phyloP scores from a whole-genome alignment of 768 basidiomycete species.

The Mrakia blollopis region DNA sequence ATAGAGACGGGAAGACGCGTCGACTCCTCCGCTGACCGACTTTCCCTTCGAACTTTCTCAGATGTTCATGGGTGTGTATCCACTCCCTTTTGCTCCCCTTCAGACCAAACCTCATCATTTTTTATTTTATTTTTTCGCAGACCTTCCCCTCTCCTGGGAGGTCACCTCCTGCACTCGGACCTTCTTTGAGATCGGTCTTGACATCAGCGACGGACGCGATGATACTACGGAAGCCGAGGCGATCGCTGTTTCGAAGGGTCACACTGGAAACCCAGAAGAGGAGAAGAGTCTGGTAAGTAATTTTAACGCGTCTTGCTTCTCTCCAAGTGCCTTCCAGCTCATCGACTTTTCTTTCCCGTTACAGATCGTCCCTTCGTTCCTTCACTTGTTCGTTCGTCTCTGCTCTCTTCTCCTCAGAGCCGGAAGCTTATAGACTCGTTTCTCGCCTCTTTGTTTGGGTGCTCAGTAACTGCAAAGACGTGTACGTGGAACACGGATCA shows the following conservation, averaged over 20 bases:
- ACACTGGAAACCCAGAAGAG: slow-evolving; percentile 5
- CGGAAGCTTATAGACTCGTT: too few relatives aligned
- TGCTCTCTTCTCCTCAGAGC: not conserved
- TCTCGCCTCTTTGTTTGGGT: too few relatives aligned
- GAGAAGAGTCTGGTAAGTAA: slow-evolving; percentile 9
- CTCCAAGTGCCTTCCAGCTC: not conserved
- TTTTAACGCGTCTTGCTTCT: not conserved
- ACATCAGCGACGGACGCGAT: slow-evolving; percentile 11
- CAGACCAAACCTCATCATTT: too few relatives aligned
- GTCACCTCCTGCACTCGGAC: not conserved
- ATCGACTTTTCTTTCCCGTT: not conserved
- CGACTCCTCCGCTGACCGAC: not conserved
- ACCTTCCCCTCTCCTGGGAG: not conserved
- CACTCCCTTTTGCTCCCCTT: not conserved
- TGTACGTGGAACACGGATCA: not conserved
- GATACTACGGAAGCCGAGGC: slow-evolving; percentile 12
- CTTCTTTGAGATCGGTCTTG: slow-evolving; percentile 7
- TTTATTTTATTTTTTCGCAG: not conserved
- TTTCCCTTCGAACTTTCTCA: not conserved
- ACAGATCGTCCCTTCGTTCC: slow-evolving; percentile 6
- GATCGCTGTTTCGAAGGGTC: slow-evolving; percentile 7
- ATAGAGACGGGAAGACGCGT: not conserved
- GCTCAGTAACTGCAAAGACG: slow-evolving; percentile 12
- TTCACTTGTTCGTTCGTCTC: slow-evolving; percentile 10
- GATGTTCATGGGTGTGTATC: slow-evolving; percentile 6